A percentile compares a stretch with the other conserved stretches of the same genome.
phyloP scores from a whole-genome alignment of 768 basidiomycete species.

The Mycena indigotica region DNA sequence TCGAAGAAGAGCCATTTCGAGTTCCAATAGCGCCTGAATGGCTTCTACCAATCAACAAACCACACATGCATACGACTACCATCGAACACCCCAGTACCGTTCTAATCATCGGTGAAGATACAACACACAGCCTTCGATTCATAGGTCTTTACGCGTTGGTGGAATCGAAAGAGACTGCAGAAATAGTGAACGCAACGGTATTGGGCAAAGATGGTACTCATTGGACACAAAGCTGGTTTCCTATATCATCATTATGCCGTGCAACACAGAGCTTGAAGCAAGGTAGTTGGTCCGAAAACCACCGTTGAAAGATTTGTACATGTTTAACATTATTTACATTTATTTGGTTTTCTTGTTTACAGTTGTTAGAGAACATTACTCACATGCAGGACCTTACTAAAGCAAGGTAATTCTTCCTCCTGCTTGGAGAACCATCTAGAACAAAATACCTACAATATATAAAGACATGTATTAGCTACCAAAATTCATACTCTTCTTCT shows the following conservation, averaged over 20 bases:
- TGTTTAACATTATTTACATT: neutral
- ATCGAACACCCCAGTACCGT: neutral
- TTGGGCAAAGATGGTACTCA: too few relatives aligned
- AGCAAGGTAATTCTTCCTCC: slow-evolving; percentile 2
- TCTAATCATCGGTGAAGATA: neutral
- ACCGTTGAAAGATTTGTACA: neutral
- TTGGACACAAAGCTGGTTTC: too few relatives aligned
- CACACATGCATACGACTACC: neutral
- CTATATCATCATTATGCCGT: too few relatives aligned
- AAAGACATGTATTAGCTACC: too few relatives aligned
- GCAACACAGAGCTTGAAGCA: too few relatives aligned
- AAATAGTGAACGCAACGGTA: too few relatives aligned
- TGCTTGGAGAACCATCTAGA: too few relatives aligned
- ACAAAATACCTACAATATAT: too few relatives aligned
- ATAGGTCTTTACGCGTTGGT: too few relatives aligned
- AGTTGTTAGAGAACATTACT: neutral
- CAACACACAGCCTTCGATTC: neutral
- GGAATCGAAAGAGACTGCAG: too few relatives aligned
- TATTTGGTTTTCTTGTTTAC: neutral
- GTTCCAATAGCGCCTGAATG: neutral
- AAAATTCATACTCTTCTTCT: too few relatives aligned
- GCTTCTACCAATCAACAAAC: neutral
- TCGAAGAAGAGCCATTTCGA: neutral
- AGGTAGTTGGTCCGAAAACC: neutral
- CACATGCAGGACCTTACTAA: neutral